Percentiles rank a stretch among this genome's conserved stretches.
Evolutionary conservation across 2,329 filamentous ascomycete species (phyloP).

Genomic region (Chaetomiaceae sp.): DNA sequence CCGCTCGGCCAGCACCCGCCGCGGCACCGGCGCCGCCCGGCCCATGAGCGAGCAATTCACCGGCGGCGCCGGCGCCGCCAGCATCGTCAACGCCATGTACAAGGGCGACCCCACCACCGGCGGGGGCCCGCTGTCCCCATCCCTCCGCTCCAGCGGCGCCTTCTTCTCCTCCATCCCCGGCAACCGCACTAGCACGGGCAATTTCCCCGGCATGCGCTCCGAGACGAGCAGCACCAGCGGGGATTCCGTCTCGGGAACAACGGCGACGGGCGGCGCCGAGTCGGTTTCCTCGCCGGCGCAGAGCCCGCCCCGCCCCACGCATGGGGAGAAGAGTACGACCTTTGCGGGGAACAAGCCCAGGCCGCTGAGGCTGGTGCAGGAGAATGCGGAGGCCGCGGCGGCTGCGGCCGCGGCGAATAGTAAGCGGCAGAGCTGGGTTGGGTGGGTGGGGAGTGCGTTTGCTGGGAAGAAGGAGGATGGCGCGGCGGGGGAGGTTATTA

Average conservation of each 20-base stretch:
- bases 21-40: slow-evolving; percentile 45
- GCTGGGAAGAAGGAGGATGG: slow-evolving; percentile 36
- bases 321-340: slow-evolving; percentile 52
- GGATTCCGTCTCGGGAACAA: slow-evolving; percentile 46
- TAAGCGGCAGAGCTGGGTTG: slow-evolving; percentile 61
- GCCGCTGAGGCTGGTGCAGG: slow-evolving; percentile 80
- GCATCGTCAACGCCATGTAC: slow-evolving; percentile 86
- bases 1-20: slow-evolving; percentile 49
- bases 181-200: slow-evolving; percentile 48
- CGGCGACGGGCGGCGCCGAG: slow-evolving; percentile 39
- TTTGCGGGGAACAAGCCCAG: slow-evolving; percentile 68
- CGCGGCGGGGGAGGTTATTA: slow-evolving; percentile 20
- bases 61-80: slow-evolving; percentile 52
- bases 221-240: slow-evolving; percentile 60
- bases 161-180: slow-evolving; percentile 53
- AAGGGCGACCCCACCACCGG: slow-evolving; percentile 57
- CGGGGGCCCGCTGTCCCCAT: slow-evolving; percentile 54
- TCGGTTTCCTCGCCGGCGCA: slow-evolving; percentile 37
- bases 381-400: slow-evolving; percentile 51
- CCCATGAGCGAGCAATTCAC: slow-evolving; percentile 61
- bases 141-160: slow-evolving; percentile 54
- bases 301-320: slow-evolving; percentile 46
- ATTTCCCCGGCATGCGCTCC: slow-evolving; percentile 67
- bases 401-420: slow-evolving; percentile 36
- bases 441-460: slow-evolving; percentile 44